Evolutionary conservation across 139 green algal genomes (phyloP).

Genomic region (Axilococcus clingmanii): DNA sequence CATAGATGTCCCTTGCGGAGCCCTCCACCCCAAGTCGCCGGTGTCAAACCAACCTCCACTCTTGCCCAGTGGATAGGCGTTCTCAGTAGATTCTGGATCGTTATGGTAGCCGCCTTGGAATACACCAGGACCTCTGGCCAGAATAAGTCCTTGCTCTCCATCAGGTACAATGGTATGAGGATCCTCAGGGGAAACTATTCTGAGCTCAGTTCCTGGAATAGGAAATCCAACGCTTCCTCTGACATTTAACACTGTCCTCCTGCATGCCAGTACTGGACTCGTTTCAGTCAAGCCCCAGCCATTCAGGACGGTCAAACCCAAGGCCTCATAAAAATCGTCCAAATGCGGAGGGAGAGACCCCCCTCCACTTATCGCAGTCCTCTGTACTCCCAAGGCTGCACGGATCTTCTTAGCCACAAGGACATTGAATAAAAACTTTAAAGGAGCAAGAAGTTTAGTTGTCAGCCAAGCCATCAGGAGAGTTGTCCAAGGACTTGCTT

Average conservation of each 20-base stretch:
- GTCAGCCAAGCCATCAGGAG: slow-evolving; percentile 41
- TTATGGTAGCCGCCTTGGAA: slow-evolving; percentile 64
- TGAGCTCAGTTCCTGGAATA: slow-evolving; percentile 65
- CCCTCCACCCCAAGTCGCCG: slow-evolving; percentile 71
- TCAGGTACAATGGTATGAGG: slow-evolving; percentile 38
- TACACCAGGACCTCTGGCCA: slow-evolving; percentile 67
- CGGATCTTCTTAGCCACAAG: slow-evolving; percentile 56
- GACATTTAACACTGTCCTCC: slow-evolving; percentile 44
- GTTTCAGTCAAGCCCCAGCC: slow-evolving; percentile 91
- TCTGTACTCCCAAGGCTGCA: slow-evolving; percentile 40
- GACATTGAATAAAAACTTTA: slow-evolving; percentile 36
- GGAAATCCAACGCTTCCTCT: slow-evolving; percentile 69
- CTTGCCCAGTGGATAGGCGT: slow-evolving; percentile 52
- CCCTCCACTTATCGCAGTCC: slow-evolving; percentile 67
- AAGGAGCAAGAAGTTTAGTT: slow-evolving; percentile 46
- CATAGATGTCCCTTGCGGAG: slow-evolving; percentile 51
- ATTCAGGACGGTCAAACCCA: slow-evolving; percentile 78
- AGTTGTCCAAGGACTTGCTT: slow-evolving; percentile 12
- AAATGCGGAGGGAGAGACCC: slow-evolving; percentile 73
- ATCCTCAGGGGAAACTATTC: slow-evolving; percentile 73
- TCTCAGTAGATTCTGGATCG: slow-evolving; percentile 42
- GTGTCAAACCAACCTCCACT: slow-evolving; percentile 71
- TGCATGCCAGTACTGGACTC: slow-evolving; percentile 77
- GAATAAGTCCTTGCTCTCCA: slow-evolving; percentile 59
- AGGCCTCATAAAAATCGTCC: slow-evolving; percentile 81